phyloP scores from a whole-genome alignment of 306 rosid genomes.

The Malus orientalis region DNA sequence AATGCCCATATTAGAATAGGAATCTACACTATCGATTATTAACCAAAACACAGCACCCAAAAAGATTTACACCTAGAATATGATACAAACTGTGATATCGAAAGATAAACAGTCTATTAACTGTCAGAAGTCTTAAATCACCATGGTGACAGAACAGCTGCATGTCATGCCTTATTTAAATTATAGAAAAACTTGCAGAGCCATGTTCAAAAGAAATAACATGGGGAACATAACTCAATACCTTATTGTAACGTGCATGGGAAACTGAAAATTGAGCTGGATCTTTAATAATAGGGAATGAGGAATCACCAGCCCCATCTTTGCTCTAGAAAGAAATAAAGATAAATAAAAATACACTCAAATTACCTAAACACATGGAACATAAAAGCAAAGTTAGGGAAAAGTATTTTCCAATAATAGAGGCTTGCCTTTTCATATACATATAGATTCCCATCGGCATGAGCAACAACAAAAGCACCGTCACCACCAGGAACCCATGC shows the following conservation, averaged over 20 bases:
- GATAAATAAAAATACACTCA: conserved; percentile 14
- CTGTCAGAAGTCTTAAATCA: not conserved
- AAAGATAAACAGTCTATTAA: not conserved
- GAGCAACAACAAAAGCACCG: conserved; percentile 85
- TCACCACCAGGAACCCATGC: conserved; percentile 95
- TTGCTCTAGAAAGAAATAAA: conserved; percentile 45
- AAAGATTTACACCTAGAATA: not conserved
- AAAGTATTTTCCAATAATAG: conserved; percentile 14
- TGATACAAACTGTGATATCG: not conserved
- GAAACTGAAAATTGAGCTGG: conserved; percentile 81
- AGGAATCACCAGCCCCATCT: conserved; percentile 80
- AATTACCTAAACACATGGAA: conserved; percentile 6
- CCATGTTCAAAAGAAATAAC: not conserved
- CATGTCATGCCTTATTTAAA: not conserved
- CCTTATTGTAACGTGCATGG: conserved; percentile 96
- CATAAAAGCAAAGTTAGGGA: not conserved
- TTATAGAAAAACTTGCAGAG: not conserved
- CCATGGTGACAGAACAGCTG: not conserved
- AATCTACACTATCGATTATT: not conserved
- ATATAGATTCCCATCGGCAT: conserved; percentile 87
- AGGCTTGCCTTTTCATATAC: conserved; percentile 86
- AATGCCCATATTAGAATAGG: not conserved
- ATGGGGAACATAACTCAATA: conserved; percentile 18
- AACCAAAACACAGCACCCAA: not conserved
- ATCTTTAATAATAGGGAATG: conserved; percentile 83